Percentiles rank a stretch among this genome's conserved stretches.
Conservation (phyloP, 2,329 filamentous ascomycete genomes). For the Amauroascus niger region DNA sequence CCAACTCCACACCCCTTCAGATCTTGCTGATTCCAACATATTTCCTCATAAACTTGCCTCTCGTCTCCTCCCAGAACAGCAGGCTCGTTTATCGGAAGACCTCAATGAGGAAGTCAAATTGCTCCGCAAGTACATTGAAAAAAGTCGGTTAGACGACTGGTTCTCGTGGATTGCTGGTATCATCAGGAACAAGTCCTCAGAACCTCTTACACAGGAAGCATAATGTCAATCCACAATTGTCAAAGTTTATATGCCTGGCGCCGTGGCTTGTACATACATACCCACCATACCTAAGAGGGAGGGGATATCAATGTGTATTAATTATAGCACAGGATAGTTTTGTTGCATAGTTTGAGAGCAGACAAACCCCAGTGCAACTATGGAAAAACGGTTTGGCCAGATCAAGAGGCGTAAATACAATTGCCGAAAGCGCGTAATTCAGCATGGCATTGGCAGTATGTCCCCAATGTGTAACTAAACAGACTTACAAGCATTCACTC, state of each 20-base stretch:
- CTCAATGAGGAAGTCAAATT: constrained; percentile 62
- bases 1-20: constrained; percentile 11
- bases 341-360: too few relatives aligned
- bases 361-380: too few relatives aligned
- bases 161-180: constrained; percentile 35
- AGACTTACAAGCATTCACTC: too few relatives aligned
- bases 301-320: too few relatives aligned
- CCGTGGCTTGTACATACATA: too few relatives aligned
- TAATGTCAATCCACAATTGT: not conserved
- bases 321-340: too few relatives aligned
- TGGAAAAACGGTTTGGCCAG: too few relatives aligned
- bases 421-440: too few relatives aligned
- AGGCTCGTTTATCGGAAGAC: constrained; percentile 58
- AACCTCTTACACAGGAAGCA: not conserved
- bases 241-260: not conserved
- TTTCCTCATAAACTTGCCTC: constrained; percentile 25
- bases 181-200: constrained; percentile 2
- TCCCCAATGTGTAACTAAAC: too few relatives aligned
- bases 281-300: too few relatives aligned
- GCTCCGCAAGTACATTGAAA: constrained; percentile 56
- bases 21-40: constrained; percentile 22
- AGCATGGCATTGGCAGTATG: too few relatives aligned
- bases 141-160: constrained; percentile 63
- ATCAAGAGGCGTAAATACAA: too few relatives aligned
- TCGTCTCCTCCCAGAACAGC: constrained; percentile 41